A percentile compares a stretch with the other conserved stretches of the same genome.
phyloP scores from a whole-genome alignment of 2,329 filamentous ascomycete genomes.

The Fusarium buxicola region DNA sequence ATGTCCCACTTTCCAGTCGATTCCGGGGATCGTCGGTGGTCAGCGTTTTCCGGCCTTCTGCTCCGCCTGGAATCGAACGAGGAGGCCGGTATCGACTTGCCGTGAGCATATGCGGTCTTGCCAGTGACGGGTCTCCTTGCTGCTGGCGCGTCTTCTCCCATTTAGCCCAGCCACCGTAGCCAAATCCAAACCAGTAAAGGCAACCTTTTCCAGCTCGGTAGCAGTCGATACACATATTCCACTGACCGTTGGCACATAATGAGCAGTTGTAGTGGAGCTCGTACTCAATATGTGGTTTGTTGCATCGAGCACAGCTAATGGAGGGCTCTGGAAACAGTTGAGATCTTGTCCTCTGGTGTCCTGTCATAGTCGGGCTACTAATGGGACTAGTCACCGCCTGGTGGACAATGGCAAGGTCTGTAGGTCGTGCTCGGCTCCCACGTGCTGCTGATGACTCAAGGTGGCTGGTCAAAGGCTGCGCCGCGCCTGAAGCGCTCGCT shows the following conservation, averaged over 20 bases:
- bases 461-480: constrained; percentile 24
- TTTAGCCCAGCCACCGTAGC: constrained; percentile 73
- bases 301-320: constrained; percentile 79
- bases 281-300: constrained; percentile 80
- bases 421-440: constrained; percentile 49
- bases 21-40: constrained; percentile 75
- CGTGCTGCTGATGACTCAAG: constrained; percentile 40
- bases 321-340: constrained; percentile 76
- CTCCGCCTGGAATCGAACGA: constrained; percentile 60
- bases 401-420: constrained; percentile 55
- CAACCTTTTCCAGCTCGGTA: constrained; percentile 84
- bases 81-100: constrained; percentile 68
- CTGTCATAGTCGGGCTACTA: constrained; percentile 48
- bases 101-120: constrained; percentile 68
- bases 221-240: constrained; percentile 84
- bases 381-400: constrained; percentile 49
- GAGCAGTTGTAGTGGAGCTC: constrained; percentile 86
- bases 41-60: constrained; percentile 66
- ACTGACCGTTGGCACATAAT: constrained; percentile 75
- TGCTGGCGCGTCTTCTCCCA: constrained; percentile 67
- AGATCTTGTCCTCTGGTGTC: constrained; percentile 57
- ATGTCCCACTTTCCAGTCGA: constrained; percentile 81
- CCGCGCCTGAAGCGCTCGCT: constrained; percentile 6
- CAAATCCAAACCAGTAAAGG: constrained; percentile 89
- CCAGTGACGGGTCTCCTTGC: constrained; percentile 54